Evolutionary conservation across 768 basidiomycete species (phyloP).

Genomic region (Coprinopsis sp.): DNA sequence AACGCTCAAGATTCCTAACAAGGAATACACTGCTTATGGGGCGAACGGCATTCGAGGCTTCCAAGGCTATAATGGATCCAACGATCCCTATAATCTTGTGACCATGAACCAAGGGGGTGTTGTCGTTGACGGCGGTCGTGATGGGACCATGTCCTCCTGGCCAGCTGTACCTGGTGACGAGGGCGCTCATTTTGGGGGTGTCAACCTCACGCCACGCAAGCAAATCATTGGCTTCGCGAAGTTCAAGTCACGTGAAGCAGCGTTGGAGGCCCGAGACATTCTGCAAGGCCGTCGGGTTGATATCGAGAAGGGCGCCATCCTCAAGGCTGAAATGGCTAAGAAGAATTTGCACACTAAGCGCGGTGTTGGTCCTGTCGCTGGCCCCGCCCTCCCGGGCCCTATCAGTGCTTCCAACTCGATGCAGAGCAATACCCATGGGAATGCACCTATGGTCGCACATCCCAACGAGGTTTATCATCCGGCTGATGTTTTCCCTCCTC

Average conservation of each 20-base stretch:
- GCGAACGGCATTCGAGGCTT: constrained; percentile 17
- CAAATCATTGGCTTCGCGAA: constrained; percentile 99
- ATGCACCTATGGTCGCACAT: constrained; percentile 5
- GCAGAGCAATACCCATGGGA: constrained; percentile 13
- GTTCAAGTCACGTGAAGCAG: constrained; percentile 84
- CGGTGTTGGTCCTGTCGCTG: constrained; percentile 67
- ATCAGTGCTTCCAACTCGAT: constrained; percentile 14
- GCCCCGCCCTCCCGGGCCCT: constrained; percentile 22
- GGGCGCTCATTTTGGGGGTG: constrained; percentile 24
- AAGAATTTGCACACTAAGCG: constrained; percentile 98
- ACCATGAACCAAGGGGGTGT: constrained; percentile 80
- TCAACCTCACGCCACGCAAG: constrained; percentile 65
- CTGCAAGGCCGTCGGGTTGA: constrained; percentile 90
- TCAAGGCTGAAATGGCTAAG: constrained; percentile 99
- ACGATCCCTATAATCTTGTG: constrained; percentile 81
- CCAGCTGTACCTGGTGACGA: constrained; percentile 38
- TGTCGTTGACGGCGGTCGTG: constrained; percentile 72
- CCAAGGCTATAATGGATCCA: constrained; percentile 47
- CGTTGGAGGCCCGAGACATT: constrained; percentile 79
- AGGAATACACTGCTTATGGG: constrained; percentile 77
- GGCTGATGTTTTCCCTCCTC: constrained; percentile 8
- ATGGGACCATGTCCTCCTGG: constrained; percentile 71
- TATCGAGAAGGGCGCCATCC: constrained; percentile 83
- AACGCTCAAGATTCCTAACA: constrained; percentile 94
- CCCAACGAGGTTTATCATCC: constrained; percentile 4